A percentile compares a stretch with the other conserved stretches of the same genome.
These are phyloP conservation scores for Celoporthe dispersa DNA, from an alignment of 2,329 filamentous ascomycete genomes.

Conservation along the genomic window DNA sequence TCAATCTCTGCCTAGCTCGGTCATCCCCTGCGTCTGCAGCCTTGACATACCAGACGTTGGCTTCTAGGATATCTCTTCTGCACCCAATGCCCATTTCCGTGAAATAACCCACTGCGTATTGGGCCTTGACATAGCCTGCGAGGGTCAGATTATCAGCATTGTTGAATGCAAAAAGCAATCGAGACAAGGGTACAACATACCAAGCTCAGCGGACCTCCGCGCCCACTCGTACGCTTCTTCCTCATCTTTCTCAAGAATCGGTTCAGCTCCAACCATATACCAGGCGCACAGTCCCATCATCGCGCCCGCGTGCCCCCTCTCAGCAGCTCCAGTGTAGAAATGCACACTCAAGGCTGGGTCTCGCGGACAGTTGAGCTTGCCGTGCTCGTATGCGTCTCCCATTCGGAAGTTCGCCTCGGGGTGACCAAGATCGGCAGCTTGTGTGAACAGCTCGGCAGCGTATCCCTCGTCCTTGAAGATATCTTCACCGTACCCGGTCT, in stretches of 20 bases:
- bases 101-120: conserved; percentile 96
- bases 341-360: conserved; percentile 95
- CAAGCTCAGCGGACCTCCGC: conserved; percentile 79
- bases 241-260: conserved; percentile 91
- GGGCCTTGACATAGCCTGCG: conserved; percentile 71
- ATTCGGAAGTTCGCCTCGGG: conserved; percentile 83
- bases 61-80: conserved; percentile 89
- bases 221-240: conserved; percentile 98
- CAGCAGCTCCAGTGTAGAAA: conserved; percentile 93
- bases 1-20: conserved; percentile 82
- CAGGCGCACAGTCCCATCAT: conserved; percentile 99
- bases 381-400: conserved; percentile 97
- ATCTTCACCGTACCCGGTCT: conserved; percentile 92
- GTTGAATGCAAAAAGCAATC: not conserved
- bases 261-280: conserved; percentile 95
- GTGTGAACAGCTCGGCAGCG: conserved; percentile 90
- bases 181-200: conserved; percentile 55
- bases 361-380: conserved; percentile 80
- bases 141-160: conserved; percentile 30
- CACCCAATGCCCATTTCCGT: conserved; percentile 98
- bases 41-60: conserved; percentile 98
- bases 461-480: conserved; percentile 90
- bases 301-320: conserved; percentile 78
- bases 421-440: conserved; percentile 90
- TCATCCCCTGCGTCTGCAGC: conserved; percentile 92